Evolutionary conservation across 805 yeast genomes (phyloP), one percentile per base, ranked within the genome.

Genomic region (Teunomyces cretensis): DNA sequence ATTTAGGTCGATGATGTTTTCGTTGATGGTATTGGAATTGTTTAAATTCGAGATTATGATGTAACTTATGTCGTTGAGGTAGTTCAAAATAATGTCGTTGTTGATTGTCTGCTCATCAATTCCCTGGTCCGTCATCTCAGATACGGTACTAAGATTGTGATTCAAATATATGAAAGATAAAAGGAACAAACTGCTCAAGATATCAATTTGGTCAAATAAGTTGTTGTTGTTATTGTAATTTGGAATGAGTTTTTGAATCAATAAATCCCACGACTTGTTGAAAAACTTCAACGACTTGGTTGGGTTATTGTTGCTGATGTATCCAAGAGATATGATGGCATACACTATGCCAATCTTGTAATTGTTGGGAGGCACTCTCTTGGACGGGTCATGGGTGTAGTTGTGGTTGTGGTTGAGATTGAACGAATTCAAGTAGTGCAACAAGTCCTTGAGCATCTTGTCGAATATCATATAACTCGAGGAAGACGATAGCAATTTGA

Each of bases 21-120:
- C 61, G 33, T 65, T 65, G 39, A 52, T 46, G 35, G 50, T 35
- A 38, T 47, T 48, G 36, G 45, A 44, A 32, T 53, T 52, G 7
- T 55, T 52, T 42, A 66, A 52, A 46, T 72, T 71, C 26, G 71
- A 55, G 43, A 75, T 58, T 38, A 76, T 73, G 17, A 75, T 67
- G 46, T 61, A 62, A 27, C 73, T 62, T 12, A 75, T 71, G 46
- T 77, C 78, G 51, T 79, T 76, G 41, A 80, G 60, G 49, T 76
- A 75, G 50, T 76, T 75, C 47, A 79, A 64, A 5, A 78, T 64
- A 30, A 77, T 69, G 43, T 75, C 78, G 22, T 72, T 68, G 27
- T 74, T 72, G n/a, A 76, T 56, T 17, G 38, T 35, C n/a, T 35
- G 38, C n/a, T 63, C 49, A 15, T 45, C 51, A 15, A 40, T 40